phyloP scores from a whole-genome alignment of 352 stramenopile species.

The Globisporangium abappressorium region DNA sequence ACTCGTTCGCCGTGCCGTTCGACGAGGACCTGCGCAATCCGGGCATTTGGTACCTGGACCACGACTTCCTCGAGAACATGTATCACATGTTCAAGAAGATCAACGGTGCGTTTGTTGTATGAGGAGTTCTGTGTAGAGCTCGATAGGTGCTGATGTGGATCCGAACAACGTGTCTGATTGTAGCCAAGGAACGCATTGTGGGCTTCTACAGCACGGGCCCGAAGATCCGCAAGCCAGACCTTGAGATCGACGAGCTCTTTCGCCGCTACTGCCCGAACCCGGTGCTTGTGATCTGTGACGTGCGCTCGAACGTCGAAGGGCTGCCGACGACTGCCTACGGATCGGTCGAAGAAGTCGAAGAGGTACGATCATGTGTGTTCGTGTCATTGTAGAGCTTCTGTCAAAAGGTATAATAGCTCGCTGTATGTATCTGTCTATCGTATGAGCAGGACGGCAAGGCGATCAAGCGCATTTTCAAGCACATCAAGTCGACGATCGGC shows the following conservation, averaged over 20 bases:
- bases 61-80: constrained; percentile 99
- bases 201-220: constrained; percentile 99
- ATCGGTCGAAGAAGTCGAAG: constrained; percentile 96
- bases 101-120: constrained; percentile 52
- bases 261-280: constrained; percentile 93
- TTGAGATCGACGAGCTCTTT: constrained; percentile 95
- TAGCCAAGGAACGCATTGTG: constrained; percentile 96
- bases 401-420: background rate
- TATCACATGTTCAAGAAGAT: constrained; percentile 95
- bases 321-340: constrained; percentile 98
- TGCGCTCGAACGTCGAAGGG: constrained; percentile 92
- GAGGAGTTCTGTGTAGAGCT: background rate
- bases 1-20: constrained; percentile 96
- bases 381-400: no score
- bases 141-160: background rate
- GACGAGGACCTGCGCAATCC: constrained; percentile 98
- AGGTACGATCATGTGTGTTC: constrained; percentile 27
- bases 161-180: background rate
- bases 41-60: constrained; percentile 99
- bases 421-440: background rate
- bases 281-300: constrained; percentile 99
- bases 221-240: constrained; percentile 93
- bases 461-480: constrained; percentile 97
- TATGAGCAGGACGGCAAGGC: constrained; percentile 83
- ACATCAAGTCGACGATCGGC: constrained; percentile 96